Evolutionary conservation across 805 yeast species (phyloP).

Genomic region (Hanseniaspora meyeri): DNA sequence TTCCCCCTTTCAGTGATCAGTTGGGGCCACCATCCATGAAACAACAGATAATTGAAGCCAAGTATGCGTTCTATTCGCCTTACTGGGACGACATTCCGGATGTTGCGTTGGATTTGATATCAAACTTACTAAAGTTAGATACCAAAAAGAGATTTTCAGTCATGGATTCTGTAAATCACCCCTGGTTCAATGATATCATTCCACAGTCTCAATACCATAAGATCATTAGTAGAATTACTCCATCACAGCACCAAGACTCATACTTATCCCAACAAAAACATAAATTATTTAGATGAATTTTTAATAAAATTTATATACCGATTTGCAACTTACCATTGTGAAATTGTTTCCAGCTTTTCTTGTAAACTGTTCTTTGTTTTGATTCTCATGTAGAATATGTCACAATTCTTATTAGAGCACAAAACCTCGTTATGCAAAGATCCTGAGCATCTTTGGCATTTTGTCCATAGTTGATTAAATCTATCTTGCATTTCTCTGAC

Average conservation of each 20-base stretch:
- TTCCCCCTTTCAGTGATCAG: constrained; percentile 77
- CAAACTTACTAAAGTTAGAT: constrained; percentile 50
- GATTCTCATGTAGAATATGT: constrained; percentile 90
- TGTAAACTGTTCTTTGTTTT: constrained; percentile 34
- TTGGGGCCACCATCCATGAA: constrained; percentile 68
- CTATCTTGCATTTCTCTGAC: constrained; percentile 70
- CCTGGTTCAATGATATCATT: constrained; percentile 48
- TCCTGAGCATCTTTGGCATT: constrained; percentile 96
- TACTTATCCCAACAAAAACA: constrained; percentile 2
- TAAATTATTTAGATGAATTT: not conserved
- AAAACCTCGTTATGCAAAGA: constrained; percentile 89
- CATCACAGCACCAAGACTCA: constrained; percentile 9
- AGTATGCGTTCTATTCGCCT: constrained; percentile 64
- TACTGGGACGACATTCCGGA: constrained; percentile 67
- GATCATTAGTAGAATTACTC: constrained; percentile 15
- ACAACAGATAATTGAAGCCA: constrained; percentile 57
- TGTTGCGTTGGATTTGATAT: constrained; percentile 50
- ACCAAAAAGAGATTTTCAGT: constrained; percentile 68
- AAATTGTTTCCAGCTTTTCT: constrained; percentile 30
- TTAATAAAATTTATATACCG: not conserved
- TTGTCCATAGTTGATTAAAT: constrained; percentile 89
- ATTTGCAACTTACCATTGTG: constrained; percentile 28
- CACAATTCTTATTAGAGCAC: constrained; percentile 92
- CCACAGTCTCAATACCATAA: constrained; percentile 21
- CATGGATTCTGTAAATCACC: constrained; percentile 71